phyloP scores from a whole-genome alignment of 306 rosid genomes.

The Luffa aegyptiaca region DNA sequence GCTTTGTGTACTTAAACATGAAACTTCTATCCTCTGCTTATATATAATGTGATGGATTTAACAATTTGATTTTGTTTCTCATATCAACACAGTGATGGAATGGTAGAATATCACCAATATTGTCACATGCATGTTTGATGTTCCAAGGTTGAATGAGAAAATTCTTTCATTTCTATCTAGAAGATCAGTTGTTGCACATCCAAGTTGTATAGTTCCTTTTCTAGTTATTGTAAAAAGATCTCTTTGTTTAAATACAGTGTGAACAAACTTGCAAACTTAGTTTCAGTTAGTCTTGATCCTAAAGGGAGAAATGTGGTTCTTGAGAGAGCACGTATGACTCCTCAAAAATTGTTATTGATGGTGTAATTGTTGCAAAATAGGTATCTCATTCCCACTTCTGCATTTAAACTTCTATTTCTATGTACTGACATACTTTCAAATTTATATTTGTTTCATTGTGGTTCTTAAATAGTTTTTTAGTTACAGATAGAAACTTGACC shows the following conservation, averaged over 20 bases:
- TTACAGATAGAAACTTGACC: neutral
- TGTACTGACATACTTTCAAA: too few species aligned
- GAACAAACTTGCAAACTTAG: constrained; percentile 78
- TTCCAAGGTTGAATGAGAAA: too few species aligned
- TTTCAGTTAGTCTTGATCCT: constrained; percentile 45
- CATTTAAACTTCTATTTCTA: too few species aligned
- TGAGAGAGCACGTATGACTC: constrained; percentile 90
- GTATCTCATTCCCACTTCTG: constrained; percentile 11
- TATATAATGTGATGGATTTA: too few species aligned
- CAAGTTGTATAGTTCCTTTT: neutral
- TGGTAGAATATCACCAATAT: too few species aligned
- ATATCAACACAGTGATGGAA: too few species aligned
- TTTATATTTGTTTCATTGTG: neutral
- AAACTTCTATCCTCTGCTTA: too few species aligned
- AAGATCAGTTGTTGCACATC: too few species aligned
- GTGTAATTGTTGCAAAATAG: constrained; percentile 92
- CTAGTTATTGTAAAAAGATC: neutral
- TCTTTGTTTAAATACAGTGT: constrained; percentile 51
- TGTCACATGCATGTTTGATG: too few species aligned
- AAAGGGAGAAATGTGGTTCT: constrained; percentile 93
- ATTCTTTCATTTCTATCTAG: too few species aligned
- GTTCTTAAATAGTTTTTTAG: neutral
- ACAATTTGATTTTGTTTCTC: too few species aligned
- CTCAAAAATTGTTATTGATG: constrained; percentile 87
- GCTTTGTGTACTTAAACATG: too few species aligned